Evolutionary conservation across 208 protist species (phyloP), one percentile per base, ranked within the genome.

Genomic region (Trypanosoma scelopori): DNA sequence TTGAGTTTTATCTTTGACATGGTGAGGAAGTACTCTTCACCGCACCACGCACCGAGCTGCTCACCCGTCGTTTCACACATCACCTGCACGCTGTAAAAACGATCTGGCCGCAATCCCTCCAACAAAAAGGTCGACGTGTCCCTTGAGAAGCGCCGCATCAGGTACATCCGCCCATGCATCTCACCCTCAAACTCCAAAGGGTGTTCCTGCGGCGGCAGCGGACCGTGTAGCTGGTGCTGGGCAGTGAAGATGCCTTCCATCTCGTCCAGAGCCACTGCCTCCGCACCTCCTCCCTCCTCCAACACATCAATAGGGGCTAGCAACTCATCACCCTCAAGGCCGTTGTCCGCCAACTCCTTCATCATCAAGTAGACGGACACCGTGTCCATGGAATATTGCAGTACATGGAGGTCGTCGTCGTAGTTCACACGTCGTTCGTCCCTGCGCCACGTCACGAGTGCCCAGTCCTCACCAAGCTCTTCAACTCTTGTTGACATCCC

Each of bases 381-480:
- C 13, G 80, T 84, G 62, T 92, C 82, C 0, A 92, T 74, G 43
- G 73, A 79, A 64, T 79, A 80, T 70, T 93, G 83, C 15, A 96
- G 61, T 9, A 96, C 83, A 74, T 91, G 77, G 69, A 92, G 79
- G 68, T 97, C 88, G 65, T 89, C 81, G 72, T 89, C 83, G 69
- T 94, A 94, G 73, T 92, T 82, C 52, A 91, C 79, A 41, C 80
- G 72, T 63, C 76, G 77, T n/a, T 70, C 63, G 37, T 78, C 45
- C 35, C 90, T 78, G 11, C 47, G 42, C 90, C 92, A 97, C 23
- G 75, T 76, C 12, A 96, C 47, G 25, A 52, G n/a, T 37, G 78
- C 85, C 65, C 85, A 91, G 76, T 82, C 72, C 67, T 97, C 89
- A 57, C 84, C 89, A n/a, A 93, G 80, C 25, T 93, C 81, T 18